Evolutionary conservation across 225 moss, liverwort and hornwort genomes (phyloP), one percentile per base, ranked within the genome.

Genomic region (Takakia lepidozioides): DNA sequence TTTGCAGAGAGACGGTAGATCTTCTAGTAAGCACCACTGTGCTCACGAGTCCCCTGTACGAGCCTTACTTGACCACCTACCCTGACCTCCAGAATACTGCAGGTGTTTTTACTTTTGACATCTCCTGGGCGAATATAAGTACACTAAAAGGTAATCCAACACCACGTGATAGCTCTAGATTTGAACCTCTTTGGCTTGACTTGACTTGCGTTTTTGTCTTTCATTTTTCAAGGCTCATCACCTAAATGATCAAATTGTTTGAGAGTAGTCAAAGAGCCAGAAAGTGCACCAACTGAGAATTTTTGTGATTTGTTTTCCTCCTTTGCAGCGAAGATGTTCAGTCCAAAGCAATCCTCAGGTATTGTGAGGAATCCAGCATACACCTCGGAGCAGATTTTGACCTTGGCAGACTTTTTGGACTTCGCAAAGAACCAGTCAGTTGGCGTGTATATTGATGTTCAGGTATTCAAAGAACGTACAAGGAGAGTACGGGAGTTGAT

Each of bases 41-140:
- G 0, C 0, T 36, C 15, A 1, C 27, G 5, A 49, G 53, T 34
- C 13, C 1, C 10, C 49, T 86, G 1, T 75, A 55, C 28, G 50
- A 60, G 27, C 16, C 46, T 3, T 69, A 73, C 22, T 0, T 29
- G 1, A 6, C 13, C 16, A 26, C 0, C 0, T 77, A 90, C 57
- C 60, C 59, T 54, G 78, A 37, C 11, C 51, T 98, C 17, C 59
- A 68, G 39, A 0, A 19, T 0, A 3, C 0, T 0, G 0, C 0
- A 44, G 87, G 91, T 26, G 68, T 91, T 54, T 98, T 66, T 17
- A 29, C 85, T 8, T 98, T 91, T 23, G 75, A 87, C 44, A 30
- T 98, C 8, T 46, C 85, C 3, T 98, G 81, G 91, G 53, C 43
- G 26, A 65, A 83, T 28, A 68, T 88, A 46, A 55, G 45, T 15